phyloP scores from a whole-genome alignment of 192 early-diverging fungal species.

The Spizellomyces punctatus region DNA sequence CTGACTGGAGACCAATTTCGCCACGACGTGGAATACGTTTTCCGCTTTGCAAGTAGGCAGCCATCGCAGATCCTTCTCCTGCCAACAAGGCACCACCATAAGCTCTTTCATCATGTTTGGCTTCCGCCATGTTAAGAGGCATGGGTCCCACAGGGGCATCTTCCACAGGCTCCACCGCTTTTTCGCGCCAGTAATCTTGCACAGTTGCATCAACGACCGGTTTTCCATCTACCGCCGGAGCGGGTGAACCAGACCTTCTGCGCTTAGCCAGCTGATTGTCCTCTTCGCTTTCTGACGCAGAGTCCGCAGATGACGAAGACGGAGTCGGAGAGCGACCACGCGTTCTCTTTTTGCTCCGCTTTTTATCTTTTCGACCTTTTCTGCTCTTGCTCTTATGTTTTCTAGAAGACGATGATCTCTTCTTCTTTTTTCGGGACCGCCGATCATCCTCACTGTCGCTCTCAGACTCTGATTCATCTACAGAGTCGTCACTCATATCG shows the following conservation, averaged over 20 bases:
- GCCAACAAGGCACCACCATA: constrained; percentile 83
- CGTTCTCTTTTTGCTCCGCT: constrained; percentile 16
- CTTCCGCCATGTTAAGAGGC: constrained; percentile 60
- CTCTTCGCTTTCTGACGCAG: neutral
- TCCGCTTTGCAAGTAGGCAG: constrained; percentile 82
- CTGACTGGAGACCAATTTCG: constrained; percentile 89
- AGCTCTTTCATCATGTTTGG: constrained; percentile 64
- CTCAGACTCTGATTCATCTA: neutral
- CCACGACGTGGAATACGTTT: constrained; percentile 96
- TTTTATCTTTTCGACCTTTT: neutral
- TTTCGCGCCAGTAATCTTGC: constrained; percentile 48
- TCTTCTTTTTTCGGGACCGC: constrained; percentile 17
- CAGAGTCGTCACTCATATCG: neutral
- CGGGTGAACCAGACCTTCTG: neutral
- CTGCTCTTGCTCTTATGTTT: neutral
- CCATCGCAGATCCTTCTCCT: constrained; percentile 92
- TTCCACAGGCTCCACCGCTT: constrained; percentile 58
- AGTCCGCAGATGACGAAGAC: constrained; percentile 13
- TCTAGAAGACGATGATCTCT: neutral
- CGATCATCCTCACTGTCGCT: constrained; percentile 19
- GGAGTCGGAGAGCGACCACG: constrained; percentile 6
- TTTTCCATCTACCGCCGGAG: neutral
- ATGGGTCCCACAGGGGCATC: constrained; percentile 72
- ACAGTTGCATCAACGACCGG: constrained; percentile 15
- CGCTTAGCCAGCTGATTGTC: neutral